Percentiles rank a stretch among this genome's conserved stretches.
Evolutionary conservation across 2,329 filamentous ascomycete genomes (phyloP).

Genomic region (Byssoonygena ceratinophila): DNA sequence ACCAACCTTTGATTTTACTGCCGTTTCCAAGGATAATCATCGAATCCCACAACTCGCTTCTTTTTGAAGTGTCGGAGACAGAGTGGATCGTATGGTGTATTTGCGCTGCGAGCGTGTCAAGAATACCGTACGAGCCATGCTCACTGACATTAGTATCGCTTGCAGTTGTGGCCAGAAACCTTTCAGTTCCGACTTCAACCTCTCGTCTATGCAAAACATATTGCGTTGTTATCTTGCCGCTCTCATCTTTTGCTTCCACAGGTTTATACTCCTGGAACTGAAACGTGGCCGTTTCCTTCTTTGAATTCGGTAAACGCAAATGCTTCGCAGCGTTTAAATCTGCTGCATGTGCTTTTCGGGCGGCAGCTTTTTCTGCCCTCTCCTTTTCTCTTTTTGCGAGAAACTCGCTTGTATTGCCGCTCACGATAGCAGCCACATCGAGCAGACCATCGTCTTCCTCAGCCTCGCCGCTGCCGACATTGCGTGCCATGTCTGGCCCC

Average conservation of each 20-base stretch:
- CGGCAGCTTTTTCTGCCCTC: conserved; percentile 46
- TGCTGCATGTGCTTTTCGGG: conserved; percentile 43
- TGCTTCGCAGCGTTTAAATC: conserved; percentile 37
- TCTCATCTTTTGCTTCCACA: conserved; percentile 44
- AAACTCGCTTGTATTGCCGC: conserved; percentile 52
- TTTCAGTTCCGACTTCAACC: conserved; percentile 52
- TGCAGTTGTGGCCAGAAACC: conserved; percentile 48
- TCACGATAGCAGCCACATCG: conserved; percentile 56
- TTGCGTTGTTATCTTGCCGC: conserved; percentile 39
- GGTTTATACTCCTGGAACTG: conserved; percentile 51
- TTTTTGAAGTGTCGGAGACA: conserved; percentile 73
- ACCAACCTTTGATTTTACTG: conserved; percentile 49
- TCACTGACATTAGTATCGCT: conserved; percentile 25
- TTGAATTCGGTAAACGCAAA: conserved; percentile 47
- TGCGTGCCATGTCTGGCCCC: conserved; percentile 41
- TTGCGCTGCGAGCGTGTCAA: conserved; percentile 73
- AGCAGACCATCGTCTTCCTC: conserved; percentile 53
- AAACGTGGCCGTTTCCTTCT: conserved; percentile 49
- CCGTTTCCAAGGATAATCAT: conserved; percentile 88
- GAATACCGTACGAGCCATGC: conserved; percentile 48
- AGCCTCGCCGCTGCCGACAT: conserved; percentile 36
- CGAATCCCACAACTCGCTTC: conserved; percentile 81
- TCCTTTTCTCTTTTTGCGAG: conserved; percentile 54
- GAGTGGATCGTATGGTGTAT: conserved; percentile 75
- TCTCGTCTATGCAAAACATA: conserved; percentile 45